These are phyloP conservation scores for Benincasa hispida DNA, from an alignment of 306 rosid species.

Conservation along the genomic window DNA sequence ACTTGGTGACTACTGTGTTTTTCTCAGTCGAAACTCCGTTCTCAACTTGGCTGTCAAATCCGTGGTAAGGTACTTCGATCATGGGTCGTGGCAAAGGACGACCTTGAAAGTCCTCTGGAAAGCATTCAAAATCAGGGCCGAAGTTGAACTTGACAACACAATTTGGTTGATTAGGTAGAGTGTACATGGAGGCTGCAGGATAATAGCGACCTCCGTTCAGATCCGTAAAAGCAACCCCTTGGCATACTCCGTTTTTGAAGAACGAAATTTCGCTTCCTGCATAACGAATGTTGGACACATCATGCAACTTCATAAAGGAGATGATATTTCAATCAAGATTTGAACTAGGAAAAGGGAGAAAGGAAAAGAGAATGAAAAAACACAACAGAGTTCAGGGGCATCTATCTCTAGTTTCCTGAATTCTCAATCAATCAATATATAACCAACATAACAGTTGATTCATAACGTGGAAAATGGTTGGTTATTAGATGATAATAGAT, in stretches of 20 bases:
- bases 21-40: constrained; percentile 57
- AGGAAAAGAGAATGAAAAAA: background rate
- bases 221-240: constrained; percentile 87
- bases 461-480: background rate
- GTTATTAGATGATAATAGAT: background rate
- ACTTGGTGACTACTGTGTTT: constrained; percentile 16
- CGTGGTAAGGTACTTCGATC: constrained; percentile 76
- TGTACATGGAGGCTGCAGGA: constrained; percentile 94
- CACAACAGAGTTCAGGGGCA: background rate
- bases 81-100: constrained; percentile 66
- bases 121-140: constrained; percentile 74
- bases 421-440: background rate
- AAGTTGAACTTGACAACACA: constrained; percentile 90
- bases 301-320: background rate
- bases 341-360: background rate
- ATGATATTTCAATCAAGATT: background rate
- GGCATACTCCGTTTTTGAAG: constrained; percentile 79
- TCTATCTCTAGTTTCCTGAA: background rate
- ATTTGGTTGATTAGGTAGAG: constrained; percentile 81
- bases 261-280: constrained; percentile 92
- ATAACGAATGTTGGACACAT: background rate
- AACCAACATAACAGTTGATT: background rate
- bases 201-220: constrained; percentile 82
- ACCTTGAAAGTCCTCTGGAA: constrained; percentile 52
- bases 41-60: constrained; percentile 55